Conservation (phyloP, 169 alveolate species). For the Neospora caninum region DNA sequence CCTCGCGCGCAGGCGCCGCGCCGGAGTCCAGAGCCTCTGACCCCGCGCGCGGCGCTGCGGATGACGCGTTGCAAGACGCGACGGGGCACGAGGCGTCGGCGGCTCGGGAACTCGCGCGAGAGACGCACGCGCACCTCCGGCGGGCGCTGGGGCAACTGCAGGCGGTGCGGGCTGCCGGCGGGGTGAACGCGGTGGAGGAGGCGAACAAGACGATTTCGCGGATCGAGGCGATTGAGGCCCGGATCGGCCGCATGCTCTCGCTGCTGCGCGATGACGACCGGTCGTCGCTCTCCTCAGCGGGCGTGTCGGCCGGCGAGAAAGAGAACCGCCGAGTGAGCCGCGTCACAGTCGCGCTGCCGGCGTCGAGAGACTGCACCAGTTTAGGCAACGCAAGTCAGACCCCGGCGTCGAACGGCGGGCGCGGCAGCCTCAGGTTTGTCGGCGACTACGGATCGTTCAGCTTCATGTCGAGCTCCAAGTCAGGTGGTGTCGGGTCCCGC, state of each 20-base stretch:
- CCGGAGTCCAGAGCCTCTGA: no score
- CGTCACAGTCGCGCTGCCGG: constrained; percentile 38
- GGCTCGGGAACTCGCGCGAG: neutral
- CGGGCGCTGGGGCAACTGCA: neutral
- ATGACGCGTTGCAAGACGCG: no score
- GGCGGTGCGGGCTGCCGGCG: neutral
- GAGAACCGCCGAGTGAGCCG: constrained; percentile 38
- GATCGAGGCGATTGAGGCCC: neutral
- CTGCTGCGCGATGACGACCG: constrained; percentile 11
- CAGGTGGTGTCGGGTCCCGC: no score
- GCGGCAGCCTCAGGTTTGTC: constrained; percentile 55
- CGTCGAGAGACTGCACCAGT: no score
- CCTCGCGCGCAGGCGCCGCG: no score
- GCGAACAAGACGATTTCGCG: neutral
- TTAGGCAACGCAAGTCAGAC: constrained; percentile 51
- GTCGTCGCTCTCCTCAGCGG: neutral
- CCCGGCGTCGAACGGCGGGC: constrained; percentile 44
- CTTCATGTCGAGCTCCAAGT: no score
- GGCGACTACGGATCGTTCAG: constrained; percentile 48
- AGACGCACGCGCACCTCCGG: neutral
- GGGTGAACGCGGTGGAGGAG: neutral
- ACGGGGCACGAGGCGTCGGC: no score
- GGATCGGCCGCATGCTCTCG: neutral
- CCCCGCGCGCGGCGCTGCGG: no score
- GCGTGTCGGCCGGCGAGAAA: constrained; percentile 27